phyloP scores from a whole-genome alignment of 306 rosid genomes.

The peach (Prunus persica) region DNA sequence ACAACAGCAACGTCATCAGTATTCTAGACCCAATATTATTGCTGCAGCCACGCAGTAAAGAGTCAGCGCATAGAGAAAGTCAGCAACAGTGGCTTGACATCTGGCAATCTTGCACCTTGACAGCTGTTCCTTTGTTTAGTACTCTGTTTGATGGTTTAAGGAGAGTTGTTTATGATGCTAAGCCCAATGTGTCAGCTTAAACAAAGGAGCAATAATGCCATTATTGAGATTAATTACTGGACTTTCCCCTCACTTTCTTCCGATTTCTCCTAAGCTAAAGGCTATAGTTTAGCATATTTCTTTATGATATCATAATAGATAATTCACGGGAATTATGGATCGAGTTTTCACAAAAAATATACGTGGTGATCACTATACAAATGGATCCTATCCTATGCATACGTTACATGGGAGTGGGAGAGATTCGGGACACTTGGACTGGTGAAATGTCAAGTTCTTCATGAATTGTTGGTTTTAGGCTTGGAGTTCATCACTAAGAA shows the following conservation, averaged over 20 bases:
- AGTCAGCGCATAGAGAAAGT: background rate
- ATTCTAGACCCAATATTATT: no score
- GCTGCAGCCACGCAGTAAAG: background rate
- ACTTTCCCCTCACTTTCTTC: background rate
- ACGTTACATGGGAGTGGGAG: background rate
- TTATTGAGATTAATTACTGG: background rate
- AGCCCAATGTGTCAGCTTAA: background rate
- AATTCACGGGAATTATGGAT: fast-evolving
- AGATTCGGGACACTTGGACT: no score
- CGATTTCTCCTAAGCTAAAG: background rate
- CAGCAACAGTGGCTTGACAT: background rate
- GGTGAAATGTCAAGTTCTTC: background rate
- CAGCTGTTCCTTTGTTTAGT: background rate
- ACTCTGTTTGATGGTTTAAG: background rate
- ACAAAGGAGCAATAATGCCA: no score
- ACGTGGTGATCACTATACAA: background rate
- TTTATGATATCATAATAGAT: background rate
- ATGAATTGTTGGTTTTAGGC: background rate
- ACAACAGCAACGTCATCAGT: no score
- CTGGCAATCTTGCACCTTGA: background rate
- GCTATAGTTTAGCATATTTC: background rate
- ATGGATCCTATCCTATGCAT: background rate
- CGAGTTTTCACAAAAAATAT: background rate
- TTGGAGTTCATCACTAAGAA: constrained; percentile 5
- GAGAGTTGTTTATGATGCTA: background rate